Evolutionary conservation across 441 rosid genomes (phyloP).

Genomic region (Corymbia citriodora): DNA sequence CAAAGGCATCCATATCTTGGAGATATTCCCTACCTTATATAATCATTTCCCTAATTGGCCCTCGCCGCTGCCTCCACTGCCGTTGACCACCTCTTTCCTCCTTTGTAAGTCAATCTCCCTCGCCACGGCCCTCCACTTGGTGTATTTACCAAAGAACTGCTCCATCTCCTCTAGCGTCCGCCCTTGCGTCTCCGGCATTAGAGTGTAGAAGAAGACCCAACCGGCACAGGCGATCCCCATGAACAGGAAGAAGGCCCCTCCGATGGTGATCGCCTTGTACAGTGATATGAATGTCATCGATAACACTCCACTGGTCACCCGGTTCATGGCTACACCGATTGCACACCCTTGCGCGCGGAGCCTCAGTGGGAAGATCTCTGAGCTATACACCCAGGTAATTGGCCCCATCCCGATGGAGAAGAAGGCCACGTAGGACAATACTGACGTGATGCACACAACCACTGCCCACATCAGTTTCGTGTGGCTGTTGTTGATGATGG

Average conservation of each 20-base stretch:
- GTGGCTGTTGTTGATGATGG: not conserved
- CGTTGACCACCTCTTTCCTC: not conserved
- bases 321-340: not conserved
- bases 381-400: constrained; percentile 8
- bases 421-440: constrained; percentile 3
- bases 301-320: not conserved
- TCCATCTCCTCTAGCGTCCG: constrained; percentile 11
- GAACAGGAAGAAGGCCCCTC: constrained; percentile 9
- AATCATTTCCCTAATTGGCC: not conserved
- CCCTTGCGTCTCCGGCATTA: constrained; percentile 10
- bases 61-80: not conserved
- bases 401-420: constrained; percentile 17
- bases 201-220: constrained; percentile 1
- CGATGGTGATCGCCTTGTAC: not conserved
- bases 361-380: constrained; percentile 12
- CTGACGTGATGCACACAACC: not conserved
- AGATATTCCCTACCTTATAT: not conserved
- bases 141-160: not conserved
- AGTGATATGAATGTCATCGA: constrained; percentile 11
- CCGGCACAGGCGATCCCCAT: not conserved
- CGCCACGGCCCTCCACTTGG: not conserved
- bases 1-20: not conserved
- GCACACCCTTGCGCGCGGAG: constrained; percentile 5
- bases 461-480: constrained; percentile 8
- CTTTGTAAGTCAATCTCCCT: not conserved